Conservation (phyloP, 2,329 filamentous ascomycete genomes). For the Aphanocladium album region DNA sequence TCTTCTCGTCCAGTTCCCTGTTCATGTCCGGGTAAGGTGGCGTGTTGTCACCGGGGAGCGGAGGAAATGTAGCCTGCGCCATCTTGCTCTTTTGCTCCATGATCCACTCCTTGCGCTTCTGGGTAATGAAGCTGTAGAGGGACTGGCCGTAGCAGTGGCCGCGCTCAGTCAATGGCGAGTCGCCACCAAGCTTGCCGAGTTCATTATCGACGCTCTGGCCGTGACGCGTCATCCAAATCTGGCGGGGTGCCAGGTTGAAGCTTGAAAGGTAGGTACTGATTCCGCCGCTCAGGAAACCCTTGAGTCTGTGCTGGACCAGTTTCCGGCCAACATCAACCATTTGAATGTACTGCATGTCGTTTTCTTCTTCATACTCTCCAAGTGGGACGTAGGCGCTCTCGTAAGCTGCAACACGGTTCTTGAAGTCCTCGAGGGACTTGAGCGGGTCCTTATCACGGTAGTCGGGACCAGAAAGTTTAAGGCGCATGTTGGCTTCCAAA, state of each 20-base stretch:
- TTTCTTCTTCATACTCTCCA: conserved; percentile 82
- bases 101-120: conserved; percentile 77
- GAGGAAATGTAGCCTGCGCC: conserved; percentile 77
- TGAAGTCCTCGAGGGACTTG: conserved; percentile 84
- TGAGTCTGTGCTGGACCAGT: conserved; percentile 82
- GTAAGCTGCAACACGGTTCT: conserved; percentile 84
- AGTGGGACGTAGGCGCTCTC: conserved; percentile 91
- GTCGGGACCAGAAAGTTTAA: conserved; percentile 93
- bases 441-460: conserved; percentile 90
- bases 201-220: conserved; percentile 88
- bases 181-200: conserved; percentile 82
- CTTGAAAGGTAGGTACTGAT: conserved; percentile 94
- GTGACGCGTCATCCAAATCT: conserved; percentile 97
- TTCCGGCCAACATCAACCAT: conserved; percentile 98
- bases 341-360: conserved; percentile 91
- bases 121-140: conserved; percentile 77
- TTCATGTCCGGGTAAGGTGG: conserved; percentile 87
- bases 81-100: conserved; percentile 74
- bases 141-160: conserved; percentile 75
- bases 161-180: conserved; percentile 76
- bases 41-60: conserved; percentile 82
- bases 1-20: conserved; percentile 68
- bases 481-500: conserved; percentile 91
- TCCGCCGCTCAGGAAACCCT: conserved; percentile 85
- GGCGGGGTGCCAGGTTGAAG: conserved; percentile 90